A percentile compares a stretch with the other conserved stretches of the same genome.
phyloP scores from a whole-genome alignment of 2,329 filamentous ascomycete genomes.

The Ceratocystis variospora region DNA sequence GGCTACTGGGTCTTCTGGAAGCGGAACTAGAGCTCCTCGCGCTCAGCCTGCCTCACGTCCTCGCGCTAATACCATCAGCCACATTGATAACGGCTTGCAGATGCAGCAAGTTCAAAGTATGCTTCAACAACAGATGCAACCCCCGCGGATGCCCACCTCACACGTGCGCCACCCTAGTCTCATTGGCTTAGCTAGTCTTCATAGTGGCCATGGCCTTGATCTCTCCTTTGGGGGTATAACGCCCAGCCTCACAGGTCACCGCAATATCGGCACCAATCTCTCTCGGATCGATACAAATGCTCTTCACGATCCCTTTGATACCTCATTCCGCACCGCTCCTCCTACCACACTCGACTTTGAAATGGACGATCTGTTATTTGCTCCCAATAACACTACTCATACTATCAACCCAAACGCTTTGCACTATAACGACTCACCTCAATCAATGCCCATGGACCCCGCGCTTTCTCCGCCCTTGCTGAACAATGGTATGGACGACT shows the following conservation, averaged over 20 bases:
- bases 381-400: conserved; percentile 25
- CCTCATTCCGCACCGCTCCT: conserved; percentile 62
- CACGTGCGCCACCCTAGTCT: conserved; percentile 66
- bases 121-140: conserved; percentile 33
- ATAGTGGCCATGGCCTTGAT: conserved; percentile 32
- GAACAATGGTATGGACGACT: conserved; percentile 71
- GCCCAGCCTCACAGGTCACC: conserved; percentile 45
- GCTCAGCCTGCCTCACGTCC: conserved; percentile 38
- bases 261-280: conserved; percentile 52
- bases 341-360: conserved; percentile 55
- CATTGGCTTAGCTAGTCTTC: conserved; percentile 47
- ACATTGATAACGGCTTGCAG: conserved; percentile 58
- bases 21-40: background rate
- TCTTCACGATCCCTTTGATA: conserved; percentile 21
- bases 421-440: conserved; percentile 70
- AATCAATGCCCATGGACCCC: conserved; percentile 49
- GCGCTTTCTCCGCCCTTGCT: conserved; percentile 42
- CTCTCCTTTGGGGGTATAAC: conserved; percentile 64
- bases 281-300: conserved; percentile 71
- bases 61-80: conserved; percentile 89
- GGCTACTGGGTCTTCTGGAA: background rate
- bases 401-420: conserved; percentile 61
- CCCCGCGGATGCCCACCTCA: conserved; percentile 33
- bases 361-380: conserved; percentile 57
- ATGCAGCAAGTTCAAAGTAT: conserved; percentile 55